Evolutionary conservation across 257 asterid species (phyloP).

Genomic region (Nemophila menziesii): DNA sequence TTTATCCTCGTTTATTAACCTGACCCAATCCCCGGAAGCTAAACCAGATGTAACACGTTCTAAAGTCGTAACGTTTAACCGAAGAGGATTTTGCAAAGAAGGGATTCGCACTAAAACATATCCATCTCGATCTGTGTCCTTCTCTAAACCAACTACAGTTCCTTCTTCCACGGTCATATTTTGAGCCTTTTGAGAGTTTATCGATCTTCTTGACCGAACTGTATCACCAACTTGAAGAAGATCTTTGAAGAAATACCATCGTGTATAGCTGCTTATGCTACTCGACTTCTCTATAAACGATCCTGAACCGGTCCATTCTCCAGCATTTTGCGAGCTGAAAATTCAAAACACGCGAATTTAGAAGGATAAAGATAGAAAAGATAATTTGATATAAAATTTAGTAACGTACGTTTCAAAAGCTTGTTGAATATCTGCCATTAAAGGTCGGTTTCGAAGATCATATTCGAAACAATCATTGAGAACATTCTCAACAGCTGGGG

Average conservation of each 20-base stretch:
- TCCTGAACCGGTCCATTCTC: slow-evolving; percentile 31
- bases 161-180: slow-evolving; percentile 33
- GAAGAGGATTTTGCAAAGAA: slow-evolving; percentile 26
- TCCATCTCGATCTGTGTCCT: slow-evolving; percentile 39
- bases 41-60: slow-evolving; percentile 48
- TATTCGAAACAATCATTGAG: slow-evolving; percentile 50
- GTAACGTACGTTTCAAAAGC: slow-evolving; percentile 39
- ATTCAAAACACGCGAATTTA: not conserved
- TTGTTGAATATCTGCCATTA: slow-evolving; percentile 41
- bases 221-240: slow-evolving; percentile 46
- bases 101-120: slow-evolving; percentile 36
- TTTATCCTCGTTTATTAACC: slow-evolving; percentile 18
- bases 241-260: slow-evolving; percentile 51
- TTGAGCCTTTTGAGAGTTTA: slow-evolving; percentile 21
- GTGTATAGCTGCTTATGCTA: slow-evolving; percentile 22
- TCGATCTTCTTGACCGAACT: slow-evolving; percentile 38
- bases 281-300: slow-evolving; percentile 24
- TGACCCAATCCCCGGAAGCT: slow-evolving; percentile 57
- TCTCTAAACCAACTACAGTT: slow-evolving; percentile 44
- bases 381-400: not conserved
- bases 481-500: slow-evolving; percentile 35
- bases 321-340: slow-evolving; percentile 42
- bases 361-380: not conserved
- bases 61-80: slow-evolving; percentile 29
- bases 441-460: slow-evolving; percentile 54